Evolutionary conservation across 768 basidiomycete genomes (phyloP).

Genomic region (Collybia nuda): DNA sequence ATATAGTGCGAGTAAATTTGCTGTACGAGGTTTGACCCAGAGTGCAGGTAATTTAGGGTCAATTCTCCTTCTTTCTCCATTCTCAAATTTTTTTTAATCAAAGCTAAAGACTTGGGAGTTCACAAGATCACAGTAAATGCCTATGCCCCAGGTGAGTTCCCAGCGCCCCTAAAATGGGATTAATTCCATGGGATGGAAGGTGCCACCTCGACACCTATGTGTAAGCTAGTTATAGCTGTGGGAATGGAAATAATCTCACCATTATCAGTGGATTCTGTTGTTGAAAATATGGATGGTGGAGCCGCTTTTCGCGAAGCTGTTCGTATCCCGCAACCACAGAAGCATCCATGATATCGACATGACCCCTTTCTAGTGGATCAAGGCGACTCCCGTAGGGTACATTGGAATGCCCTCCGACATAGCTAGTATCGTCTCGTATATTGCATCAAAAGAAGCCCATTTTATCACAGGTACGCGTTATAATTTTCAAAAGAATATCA

Average conservation of each 20-base stretch:
- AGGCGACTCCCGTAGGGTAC: slow-evolving; percentile 6
- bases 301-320: no score
- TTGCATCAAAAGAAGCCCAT: slow-evolving; percentile 3
- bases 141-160: slow-evolving; percentile 34
- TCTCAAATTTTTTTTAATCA: background rate
- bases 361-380: background rate
- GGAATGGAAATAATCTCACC: no score
- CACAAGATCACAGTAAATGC: slow-evolving; percentile 42
- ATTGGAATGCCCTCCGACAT: slow-evolving; percentile 20
- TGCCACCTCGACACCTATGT: slow-evolving; percentile 5
- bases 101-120: slow-evolving; percentile 35
- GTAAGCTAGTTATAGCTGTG: background rate
- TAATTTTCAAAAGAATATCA: background rate
- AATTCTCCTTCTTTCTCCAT: background rate
- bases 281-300: no score
- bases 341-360: no score
- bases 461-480: slow-evolving; percentile 2
- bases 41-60: slow-evolving; percentile 26
- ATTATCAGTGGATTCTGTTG: no score
- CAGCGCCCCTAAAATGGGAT: no score
- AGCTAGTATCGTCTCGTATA: slow-evolving; percentile 2
- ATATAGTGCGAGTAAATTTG: slow-evolving; percentile 38
- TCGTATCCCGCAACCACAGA: no score
- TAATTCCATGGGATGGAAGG: background rate
- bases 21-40: slow-evolving; percentile 39